Base-by-base conservation (phyloP, 2,329 filamentous ascomycete species). In the Fusarium hostae region DNA sequence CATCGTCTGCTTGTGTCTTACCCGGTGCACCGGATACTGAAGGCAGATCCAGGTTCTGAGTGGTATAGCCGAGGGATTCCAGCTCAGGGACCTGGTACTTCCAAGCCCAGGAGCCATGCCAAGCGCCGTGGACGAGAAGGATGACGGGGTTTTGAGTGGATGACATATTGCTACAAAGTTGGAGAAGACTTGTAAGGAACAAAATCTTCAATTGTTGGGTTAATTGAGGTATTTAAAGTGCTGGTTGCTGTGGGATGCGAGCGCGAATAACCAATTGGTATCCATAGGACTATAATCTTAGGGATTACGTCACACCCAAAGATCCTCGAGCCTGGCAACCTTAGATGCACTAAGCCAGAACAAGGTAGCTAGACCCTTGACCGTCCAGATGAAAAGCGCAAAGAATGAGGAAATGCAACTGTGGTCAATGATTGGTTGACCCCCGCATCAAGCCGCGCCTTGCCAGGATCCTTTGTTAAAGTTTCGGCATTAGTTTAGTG, bases 61-160 rank as follows among this genome's bases (percentile, higher is more conserved):
- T 39, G 3, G 5, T 4, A 15, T 58, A 58, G 8, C 55, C 55
- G 0, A 58, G 34, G 1, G 55, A 51, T 9, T 52, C 34, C 2
- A 58, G n/a, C 34, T 58, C 44, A 4, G 44, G 43, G 6, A 18
- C 30, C 10, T 58, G 44, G 34, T 51, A 12, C 0, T 52, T 40
- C 55, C 55, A 58, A 20, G 12, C 24, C 55, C 55, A 58, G 18
- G 44, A 58, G 6, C 55, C 55, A 52, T 58, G 55, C 55, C 44
- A 58, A 13, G 44, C 55, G 12, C 55, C 55, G n/a, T 58, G 44
- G 2, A 51, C 55, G 1, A 58, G 44, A 24, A 58, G 32, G 9
- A 58, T 51, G 15, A 7, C 13, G 10, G 55, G 43, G 0, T 58
- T 58, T 5, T 34, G 9, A 13, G 43, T 24, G 6, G 55, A 7